Evolutionary conservation across 2,329 filamentous ascomycete species (phyloP), one percentile per base, ranked within the genome.

Genomic region (Delphinella strobiligena): DNA sequence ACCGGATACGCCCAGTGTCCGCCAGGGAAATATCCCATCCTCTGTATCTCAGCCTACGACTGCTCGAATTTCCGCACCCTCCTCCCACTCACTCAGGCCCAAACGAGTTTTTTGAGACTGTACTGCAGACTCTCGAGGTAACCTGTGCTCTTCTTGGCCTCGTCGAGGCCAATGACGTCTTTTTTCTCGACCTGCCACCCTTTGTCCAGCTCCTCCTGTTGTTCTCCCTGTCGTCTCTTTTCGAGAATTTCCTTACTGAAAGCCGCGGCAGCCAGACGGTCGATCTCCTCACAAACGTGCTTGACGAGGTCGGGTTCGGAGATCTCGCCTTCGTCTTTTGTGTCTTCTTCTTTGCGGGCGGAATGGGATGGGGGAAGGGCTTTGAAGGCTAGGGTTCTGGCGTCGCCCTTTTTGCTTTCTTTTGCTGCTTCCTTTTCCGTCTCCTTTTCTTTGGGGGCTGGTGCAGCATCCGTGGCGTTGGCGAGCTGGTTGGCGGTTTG

Each of bases 81-180:
- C 7, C 7, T 7, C 22, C 22, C 22, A 34, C n/a, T 18, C 19
- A 18, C 16, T 16, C 52, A 75, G 3, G 71, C 69, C 91, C 91
- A 96, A 10, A 98, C 87, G 56, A 96, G 63, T 67, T 85, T 93
- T 74, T 94, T 95, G 52, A 96, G 71, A 43, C 81, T 82, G 66
- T 96, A 87, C 2, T 87, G 85, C 53, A 93, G 62, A 57, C 89
- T 80, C 61, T 95, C 89, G 38, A 96, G 59, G 51, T 93, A 69
- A 0, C 87, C 84, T 0, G 89, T 95, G 45, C 80, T 87, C 66
- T 75, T 82, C 70, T 76, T 89, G 41, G 91, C 91, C 54, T 95
- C 87, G 2, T 76, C 77, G 38, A 93, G 59, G 17, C 79, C 84
- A 38, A 98, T 85, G 37, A 98, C 84, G 51, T 89, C 82, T 31